phyloP scores from a whole-genome alignment of 2,329 filamentous ascomycete species.

The Fusarium sp. region DNA sequence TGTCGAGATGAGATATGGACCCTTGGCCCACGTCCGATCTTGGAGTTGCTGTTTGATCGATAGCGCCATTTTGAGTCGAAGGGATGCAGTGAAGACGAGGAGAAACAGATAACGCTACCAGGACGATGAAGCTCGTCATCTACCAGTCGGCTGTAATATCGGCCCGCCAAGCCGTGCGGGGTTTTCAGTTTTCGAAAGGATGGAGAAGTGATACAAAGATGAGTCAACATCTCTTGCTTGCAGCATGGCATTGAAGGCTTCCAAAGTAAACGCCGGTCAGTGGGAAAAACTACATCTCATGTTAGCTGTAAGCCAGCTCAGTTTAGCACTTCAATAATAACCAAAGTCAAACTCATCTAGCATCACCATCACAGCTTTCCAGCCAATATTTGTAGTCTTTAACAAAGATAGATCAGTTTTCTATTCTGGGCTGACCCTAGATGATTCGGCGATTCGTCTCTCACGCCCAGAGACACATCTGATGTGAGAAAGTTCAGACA shows the following conservation, averaged over 20 bases:
- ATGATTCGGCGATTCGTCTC: no score
- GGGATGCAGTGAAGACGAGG: not conserved
- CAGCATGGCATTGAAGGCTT: not conserved
- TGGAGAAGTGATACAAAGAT: not conserved
- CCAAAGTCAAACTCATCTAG: no score
- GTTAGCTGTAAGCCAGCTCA: no score
- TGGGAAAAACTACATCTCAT: no score
- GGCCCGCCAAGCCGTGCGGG: not conserved
- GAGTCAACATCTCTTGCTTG: not conserved
- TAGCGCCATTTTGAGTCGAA: not conserved
- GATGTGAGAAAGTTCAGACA: no score
- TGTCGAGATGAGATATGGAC: not conserved
- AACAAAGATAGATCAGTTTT: no score
- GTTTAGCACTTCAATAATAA: no score
- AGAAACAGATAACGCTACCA: not conserved
- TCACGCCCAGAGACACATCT: no score
- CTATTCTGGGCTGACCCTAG: no score
- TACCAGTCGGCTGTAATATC: not conserved
- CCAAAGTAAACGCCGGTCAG: no score
- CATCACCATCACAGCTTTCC: no score
- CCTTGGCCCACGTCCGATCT: not conserved
- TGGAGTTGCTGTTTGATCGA: not conserved
- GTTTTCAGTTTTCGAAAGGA: not conserved
- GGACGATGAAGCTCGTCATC: not conserved
- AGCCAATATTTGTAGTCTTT: no score